Conservation (phyloP, 2,329 filamentous ascomycete genomes). For the Talaromyces sp. region DNA sequence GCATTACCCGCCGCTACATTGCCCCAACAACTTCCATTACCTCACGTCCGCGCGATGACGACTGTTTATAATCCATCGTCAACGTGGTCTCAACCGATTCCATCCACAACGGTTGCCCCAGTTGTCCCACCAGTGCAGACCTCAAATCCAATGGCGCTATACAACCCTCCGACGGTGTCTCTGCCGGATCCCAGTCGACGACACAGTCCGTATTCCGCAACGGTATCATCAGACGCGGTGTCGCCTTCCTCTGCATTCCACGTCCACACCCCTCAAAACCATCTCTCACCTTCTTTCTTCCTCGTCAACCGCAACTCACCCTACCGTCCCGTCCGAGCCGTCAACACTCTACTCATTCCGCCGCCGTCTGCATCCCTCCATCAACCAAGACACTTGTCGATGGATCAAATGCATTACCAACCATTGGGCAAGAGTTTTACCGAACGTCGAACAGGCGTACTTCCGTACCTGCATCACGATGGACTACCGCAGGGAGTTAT, state of each 20-base stretch:
- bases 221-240: slow-evolving; percentile 49
- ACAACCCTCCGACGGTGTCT: slow-evolving; percentile 23
- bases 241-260: slow-evolving; percentile 67
- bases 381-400: slow-evolving; percentile 60
- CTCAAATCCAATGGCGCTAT: slow-evolving; percentile 19
- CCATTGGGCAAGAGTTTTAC: slow-evolving; percentile 66
- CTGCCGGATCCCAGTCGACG: slow-evolving; percentile 40
- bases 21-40: slow-evolving; percentile 41
- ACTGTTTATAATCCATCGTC: slow-evolving; percentile 62
- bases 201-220: slow-evolving; percentile 43
- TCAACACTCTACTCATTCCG: slow-evolving; percentile 86
- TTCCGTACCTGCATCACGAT: slow-evolving; percentile 53
- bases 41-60: slow-evolving; percentile 66
- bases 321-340: slow-evolving; percentile 82
- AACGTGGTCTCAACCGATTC: slow-evolving; percentile 45
- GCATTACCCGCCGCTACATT: slow-evolving; percentile 41
- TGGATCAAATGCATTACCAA: slow-evolving; percentile 77
- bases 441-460: slow-evolving; percentile 60
- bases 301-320: slow-evolving; percentile 77
- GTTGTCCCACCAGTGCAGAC: slow-evolving; percentile 20
- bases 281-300: slow-evolving; percentile 21
- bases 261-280: slow-evolving; percentile 33
- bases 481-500: slow-evolving; percentile 32
- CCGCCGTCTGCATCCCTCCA: slow-evolving; percentile 75
- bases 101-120: slow-evolving; percentile 29